Percentiles rank a stretch among this genome's conserved stretches.
phyloP scores from a whole-genome alignment of 306 rosid genomes.

The Citrullus colocynthis region DNA sequence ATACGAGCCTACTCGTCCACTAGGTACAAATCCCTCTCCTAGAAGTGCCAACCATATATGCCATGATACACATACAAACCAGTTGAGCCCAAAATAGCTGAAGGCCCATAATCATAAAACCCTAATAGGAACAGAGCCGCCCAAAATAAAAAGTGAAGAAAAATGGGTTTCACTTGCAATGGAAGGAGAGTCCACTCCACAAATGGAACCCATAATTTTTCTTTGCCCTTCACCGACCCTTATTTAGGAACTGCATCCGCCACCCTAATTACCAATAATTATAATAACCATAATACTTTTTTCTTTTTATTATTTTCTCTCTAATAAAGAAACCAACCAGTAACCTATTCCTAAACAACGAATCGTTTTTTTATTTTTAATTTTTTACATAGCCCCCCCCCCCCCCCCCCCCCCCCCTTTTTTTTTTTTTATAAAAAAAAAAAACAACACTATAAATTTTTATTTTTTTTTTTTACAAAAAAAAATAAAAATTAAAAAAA shows the following conservation, averaged over 20 bases:
- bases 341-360: not conserved
- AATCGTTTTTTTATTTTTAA: not conserved
- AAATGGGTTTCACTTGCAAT: not conserved
- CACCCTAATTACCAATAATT: not conserved
- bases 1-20: no score
- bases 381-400: no score
- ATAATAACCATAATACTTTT: not conserved
- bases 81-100: not conserved
- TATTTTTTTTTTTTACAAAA: not conserved
- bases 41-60: no score
- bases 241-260: not conserved
- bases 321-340: not conserved
- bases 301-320: not conserved
- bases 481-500: no score
- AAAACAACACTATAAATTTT: no score
- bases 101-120: not conserved
- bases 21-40: no score
- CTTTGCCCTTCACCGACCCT: slow-evolving; percentile 1
- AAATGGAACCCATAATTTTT: not conserved
- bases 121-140: not conserved
- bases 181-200: not conserved
- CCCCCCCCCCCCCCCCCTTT: not conserved
- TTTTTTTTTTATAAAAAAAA: no score
- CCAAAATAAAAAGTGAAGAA: not conserved
- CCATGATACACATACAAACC: not conserved